phyloP scores from a whole-genome alignment of 2,329 filamentous ascomycete genomes.

The Hypoxylon sp. region DNA sequence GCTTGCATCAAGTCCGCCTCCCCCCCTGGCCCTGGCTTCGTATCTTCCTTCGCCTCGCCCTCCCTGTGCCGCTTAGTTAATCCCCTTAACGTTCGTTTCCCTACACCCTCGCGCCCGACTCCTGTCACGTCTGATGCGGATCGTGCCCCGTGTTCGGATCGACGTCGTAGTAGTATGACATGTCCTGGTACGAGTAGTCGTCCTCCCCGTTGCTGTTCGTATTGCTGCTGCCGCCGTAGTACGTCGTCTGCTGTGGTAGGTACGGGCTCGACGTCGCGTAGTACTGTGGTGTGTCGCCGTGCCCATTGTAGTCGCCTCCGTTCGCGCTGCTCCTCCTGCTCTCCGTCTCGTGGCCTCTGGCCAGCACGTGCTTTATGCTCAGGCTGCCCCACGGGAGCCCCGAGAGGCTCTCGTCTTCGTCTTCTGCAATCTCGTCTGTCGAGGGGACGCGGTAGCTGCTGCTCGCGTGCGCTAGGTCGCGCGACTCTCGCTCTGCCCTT shows the following conservation, averaged over 20 bases:
- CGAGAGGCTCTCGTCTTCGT: constrained; percentile 61
- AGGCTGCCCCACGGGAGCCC: constrained; percentile 78
- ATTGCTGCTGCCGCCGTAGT: constrained; percentile 27
- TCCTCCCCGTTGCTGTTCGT: constrained; percentile 38
- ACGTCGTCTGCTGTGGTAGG: constrained; percentile 39
- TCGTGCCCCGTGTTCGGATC: constrained; percentile 32
- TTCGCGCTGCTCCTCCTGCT: constrained; percentile 48
- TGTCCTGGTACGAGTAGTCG: constrained; percentile 37
- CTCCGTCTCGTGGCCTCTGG: constrained; percentile 59
- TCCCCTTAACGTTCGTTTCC: neutral
- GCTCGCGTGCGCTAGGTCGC: constrained; percentile 69
- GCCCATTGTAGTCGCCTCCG: constrained; percentile 27
- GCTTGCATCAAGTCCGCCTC: too few species aligned
- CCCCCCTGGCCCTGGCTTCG: neutral
- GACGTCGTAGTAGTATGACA: constrained; percentile 38
- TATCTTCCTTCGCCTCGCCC: neutral
- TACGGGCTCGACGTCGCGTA: constrained; percentile 42
- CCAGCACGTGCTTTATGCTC: constrained; percentile 64
- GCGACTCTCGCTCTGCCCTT: constrained; percentile 66
- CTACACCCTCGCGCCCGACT: neutral
- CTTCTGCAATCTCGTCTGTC: constrained; percentile 59
- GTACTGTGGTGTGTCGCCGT: constrained; percentile 35
- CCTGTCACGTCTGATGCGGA: constrained; percentile 20
- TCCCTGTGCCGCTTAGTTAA: neutral
- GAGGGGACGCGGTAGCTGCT: constrained; percentile 70